A percentile compares a stretch with the other conserved stretches of the same genome.
Evolutionary conservation across 2,329 filamentous ascomycete species (phyloP).

Genomic region (Pezizomycotina sp.): DNA sequence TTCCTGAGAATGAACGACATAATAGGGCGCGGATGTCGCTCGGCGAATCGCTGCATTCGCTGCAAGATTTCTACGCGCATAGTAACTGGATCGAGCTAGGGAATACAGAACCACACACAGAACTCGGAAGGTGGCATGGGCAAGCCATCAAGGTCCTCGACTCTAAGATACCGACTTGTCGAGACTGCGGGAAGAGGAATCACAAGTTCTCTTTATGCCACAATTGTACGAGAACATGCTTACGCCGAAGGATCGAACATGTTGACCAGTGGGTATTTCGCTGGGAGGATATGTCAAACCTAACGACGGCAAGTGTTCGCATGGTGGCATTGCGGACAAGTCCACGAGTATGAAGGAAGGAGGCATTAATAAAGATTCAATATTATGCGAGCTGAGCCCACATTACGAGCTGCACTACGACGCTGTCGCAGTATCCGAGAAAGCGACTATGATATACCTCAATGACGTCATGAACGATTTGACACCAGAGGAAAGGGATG

Average conservation of each 20-base stretch:
- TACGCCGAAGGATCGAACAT: neutral
- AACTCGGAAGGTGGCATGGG: neutral
- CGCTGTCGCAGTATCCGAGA: constrained; percentile 1
- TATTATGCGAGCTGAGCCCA: constrained; percentile 1
- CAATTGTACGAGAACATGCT: neutral
- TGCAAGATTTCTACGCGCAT: neutral
- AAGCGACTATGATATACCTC: constrained; percentile 9
- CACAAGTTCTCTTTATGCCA: neutral
- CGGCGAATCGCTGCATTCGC: neutral
- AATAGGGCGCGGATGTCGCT: neutral
- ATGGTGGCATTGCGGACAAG: neutral
- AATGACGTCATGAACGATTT: too few species aligned
- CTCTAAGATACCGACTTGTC: neutral
- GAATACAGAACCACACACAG: neutral
- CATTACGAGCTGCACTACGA: constrained; percentile 7
- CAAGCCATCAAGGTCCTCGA: neutral
- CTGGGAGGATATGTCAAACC: neutral
- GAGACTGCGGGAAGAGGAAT: neutral
- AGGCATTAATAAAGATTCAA: neutral
- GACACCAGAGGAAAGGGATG: too few species aligned
- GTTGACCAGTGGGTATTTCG: neutral
- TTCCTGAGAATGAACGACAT: neutral
- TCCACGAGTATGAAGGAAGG: neutral
- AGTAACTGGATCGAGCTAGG: neutral
- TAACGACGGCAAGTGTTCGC: neutral